Evolutionary conservation across 2,329 filamentous ascomycete species (phyloP), one percentile per base, ranked within the genome.

Genomic region (Pseudopithomyces maydicus): DNA sequence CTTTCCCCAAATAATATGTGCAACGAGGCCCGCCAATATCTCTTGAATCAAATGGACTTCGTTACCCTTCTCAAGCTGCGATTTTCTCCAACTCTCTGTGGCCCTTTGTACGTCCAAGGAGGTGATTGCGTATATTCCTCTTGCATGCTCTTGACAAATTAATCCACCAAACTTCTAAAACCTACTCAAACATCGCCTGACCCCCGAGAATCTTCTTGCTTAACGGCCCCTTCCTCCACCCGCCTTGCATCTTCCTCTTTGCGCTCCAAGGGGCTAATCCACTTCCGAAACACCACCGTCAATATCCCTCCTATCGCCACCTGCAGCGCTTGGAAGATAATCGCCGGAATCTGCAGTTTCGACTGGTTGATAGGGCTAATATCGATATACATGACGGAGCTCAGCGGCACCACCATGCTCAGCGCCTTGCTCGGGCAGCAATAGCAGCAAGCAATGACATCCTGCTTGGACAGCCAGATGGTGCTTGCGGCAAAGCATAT

Each of bases 401-500:
- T 81, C 26, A 91, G 71, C 0, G 89, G 89, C 7, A 91, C 88
- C 0, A 88, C 88, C 55, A 91, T 79, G 2, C 85, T 87, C 1
- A 88, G 88, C 2, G 88, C 90, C 74, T 92, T 92, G 14, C 88
- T 88, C 0, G 89, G 88, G 23, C 86, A 87, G 65, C 88, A 90
- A 73, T 91, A 91, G 64, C 88, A 90, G 14, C 90, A 84, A 0
- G 89, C 88, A 48, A 91, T 84, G 0, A 88, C 84, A 64, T 90
- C 85, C 56, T 84, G 82, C 36, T 82, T 82, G 0, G 82, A 76
- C 70, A 90, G 80, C 65, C 81, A 85, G 35, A 80, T 73, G 2
- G 82, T 71, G 1, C 81, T 82, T 1, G 85, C 79, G 36, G 78
- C 78, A 61, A 85, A 85, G 58, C 87, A 90, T 11, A 90, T 80